Evolutionary conservation across 768 basidiomycete species (phyloP).

Genomic region (Suillus decipiens): DNA sequence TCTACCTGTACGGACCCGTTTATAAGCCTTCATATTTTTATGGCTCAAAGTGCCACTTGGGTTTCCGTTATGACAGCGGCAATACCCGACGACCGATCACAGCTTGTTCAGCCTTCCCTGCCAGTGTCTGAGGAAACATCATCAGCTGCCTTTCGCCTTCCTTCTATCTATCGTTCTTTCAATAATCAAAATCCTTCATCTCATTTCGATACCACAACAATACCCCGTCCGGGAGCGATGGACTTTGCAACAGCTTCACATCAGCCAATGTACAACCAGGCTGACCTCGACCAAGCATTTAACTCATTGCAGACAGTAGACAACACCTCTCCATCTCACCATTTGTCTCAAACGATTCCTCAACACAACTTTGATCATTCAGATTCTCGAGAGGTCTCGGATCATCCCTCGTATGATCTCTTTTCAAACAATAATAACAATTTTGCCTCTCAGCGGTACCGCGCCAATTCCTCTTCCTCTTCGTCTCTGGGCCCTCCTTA

Average conservation of each 20-base stretch:
- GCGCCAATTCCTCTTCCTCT: conserved; percentile 70
- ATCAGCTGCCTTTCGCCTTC: conserved; percentile 35
- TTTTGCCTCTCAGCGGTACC: conserved; percentile 63
- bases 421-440: conserved; percentile 52
- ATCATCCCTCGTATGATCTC: conserved; percentile 65
- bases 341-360: conserved; percentile 35
- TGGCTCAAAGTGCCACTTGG: conserved; percentile 43
- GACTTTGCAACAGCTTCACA: conserved; percentile 48
- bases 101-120: conserved; percentile 37
- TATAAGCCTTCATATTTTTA: conserved; percentile 21
- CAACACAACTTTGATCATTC: conserved; percentile 48
- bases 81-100: conserved; percentile 64
- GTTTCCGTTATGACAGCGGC: conserved; percentile 44
- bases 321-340: conserved; percentile 39
- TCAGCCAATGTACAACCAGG: conserved; percentile 49
- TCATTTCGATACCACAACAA: conserved; percentile 53
- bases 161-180: conserved; percentile 31
- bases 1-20: conserved; percentile 31
- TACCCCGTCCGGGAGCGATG: conserved; percentile 40
- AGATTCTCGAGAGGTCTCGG: conserved; percentile 53
- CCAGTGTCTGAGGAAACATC: conserved; percentile 31
- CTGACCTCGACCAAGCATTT: conserved; percentile 61
- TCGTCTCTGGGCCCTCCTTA: conserved; percentile 65
- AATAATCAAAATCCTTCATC: conserved; percentile 35
- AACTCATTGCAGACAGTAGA: conserved; percentile 46